Conservation (phyloP, 306 rosid species). For the Lablab purpureus region DNA sequence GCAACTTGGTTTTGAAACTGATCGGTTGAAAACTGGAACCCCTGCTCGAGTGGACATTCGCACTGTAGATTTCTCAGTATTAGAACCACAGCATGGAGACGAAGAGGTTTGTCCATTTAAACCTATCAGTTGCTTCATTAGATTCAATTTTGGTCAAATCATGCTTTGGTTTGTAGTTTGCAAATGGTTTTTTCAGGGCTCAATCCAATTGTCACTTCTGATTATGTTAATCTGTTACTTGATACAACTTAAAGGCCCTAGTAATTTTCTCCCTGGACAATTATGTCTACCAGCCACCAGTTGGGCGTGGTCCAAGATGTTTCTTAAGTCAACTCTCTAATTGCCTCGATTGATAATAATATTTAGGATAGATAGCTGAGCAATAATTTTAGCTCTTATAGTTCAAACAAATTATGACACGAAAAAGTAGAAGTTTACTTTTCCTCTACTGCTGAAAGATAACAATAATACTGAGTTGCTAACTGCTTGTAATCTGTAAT, state of each 20-base stretch:
- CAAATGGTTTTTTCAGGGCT: slow-evolving; percentile 32
- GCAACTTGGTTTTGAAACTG: slow-evolving; percentile 86
- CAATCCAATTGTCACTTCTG: slow-evolving; percentile 12
- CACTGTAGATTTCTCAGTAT: slow-evolving; percentile 78
- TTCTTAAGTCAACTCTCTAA: slow-evolving; percentile 32
- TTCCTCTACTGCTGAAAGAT: slow-evolving; percentile 32
- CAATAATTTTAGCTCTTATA: slow-evolving; percentile 21
- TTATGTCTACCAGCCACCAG: slow-evolving; percentile 28
- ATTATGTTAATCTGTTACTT: slow-evolving; percentile 35
- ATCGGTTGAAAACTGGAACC: slow-evolving; percentile 94
- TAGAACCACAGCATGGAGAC: slow-evolving; percentile 96
- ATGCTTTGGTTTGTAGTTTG: slow-evolving; percentile 46
- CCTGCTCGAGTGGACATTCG: slow-evolving; percentile 96
- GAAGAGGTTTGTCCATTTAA: slow-evolving; percentile 86
- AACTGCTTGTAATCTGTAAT: slow-evolving; percentile 14
- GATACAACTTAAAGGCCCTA: slow-evolving; percentile 24
- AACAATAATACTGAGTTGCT: slow-evolving; percentile 21
- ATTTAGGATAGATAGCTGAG: neutral
- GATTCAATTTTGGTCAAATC: slow-evolving; percentile 49
- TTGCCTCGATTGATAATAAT: slow-evolving; percentile 12
- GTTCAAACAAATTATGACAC: slow-evolving; percentile 25
- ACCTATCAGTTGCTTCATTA: slow-evolving; percentile 65
- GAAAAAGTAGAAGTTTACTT: slow-evolving; percentile 31
- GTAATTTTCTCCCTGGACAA: slow-evolving; percentile 41
- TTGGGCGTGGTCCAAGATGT: slow-evolving; percentile 30